Base-by-base conservation (phyloP, 1,284 basidiomycete genomes). In the Rhodotorula sp. region DNA sequence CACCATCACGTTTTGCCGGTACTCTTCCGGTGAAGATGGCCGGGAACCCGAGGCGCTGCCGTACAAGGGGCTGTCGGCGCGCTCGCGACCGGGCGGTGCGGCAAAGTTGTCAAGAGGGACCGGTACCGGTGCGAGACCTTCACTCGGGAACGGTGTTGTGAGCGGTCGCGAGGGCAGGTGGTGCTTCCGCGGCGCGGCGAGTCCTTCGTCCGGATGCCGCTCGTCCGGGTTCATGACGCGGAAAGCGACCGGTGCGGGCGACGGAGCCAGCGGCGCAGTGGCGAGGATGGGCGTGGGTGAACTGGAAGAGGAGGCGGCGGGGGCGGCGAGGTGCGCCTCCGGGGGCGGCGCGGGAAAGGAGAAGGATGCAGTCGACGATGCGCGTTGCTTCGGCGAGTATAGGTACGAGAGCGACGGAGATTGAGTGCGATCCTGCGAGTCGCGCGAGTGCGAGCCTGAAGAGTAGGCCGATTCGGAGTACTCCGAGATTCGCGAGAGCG, bases 81-180 rank as follows among this genome's bases (percentile, higher is more conserved):
- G 58, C 18, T 56, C 39, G 31, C 47, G 43, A 3, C 52, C 43
- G 1, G 54, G 56, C 31, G 68, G 71, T 0, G 52, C 58, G 31
- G 71, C 73, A 57, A 75, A 75, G 59, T 68, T 65, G 58, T 68
- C 64, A 29, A 70, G 58, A 12, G 73, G 73, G 18, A 75, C 73
- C 8, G 73, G 70, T 14, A 65, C 59, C 0, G 62, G 63, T 2
- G 29, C n/a, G 8, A 69, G 68, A 23, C 68, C 67, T 20, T 46
- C 31, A 5, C 56, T 26, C 15, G 67, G 69, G 12, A 74, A 47
- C 10, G 72, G 72, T 10, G 69, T 74, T 20, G 73, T 71, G 15
- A 69, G 47, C 5, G 65, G 71, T 20, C 73, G 67, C 6, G 73
- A 72, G 2, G 70, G 73, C 14, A 71, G 65, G 57, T 74, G 73